Evolutionary conservation across 352 stramenopile genomes (phyloP), one percentile per base, ranked within the genome.

Genomic region (Halophytophthora polymorphica): DNA sequence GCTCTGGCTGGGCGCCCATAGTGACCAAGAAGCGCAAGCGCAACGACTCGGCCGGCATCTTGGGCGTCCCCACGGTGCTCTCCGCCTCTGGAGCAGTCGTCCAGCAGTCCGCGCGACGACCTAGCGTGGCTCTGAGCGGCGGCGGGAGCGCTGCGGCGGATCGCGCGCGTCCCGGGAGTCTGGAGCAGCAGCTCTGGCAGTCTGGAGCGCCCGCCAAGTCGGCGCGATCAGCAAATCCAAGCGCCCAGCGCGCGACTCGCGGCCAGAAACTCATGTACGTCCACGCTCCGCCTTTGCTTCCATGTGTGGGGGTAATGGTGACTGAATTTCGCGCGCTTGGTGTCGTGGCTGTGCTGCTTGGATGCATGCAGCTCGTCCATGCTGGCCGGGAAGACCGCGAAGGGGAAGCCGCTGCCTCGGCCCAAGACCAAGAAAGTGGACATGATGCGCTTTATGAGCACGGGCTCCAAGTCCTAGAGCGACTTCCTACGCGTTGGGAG

Each of bases 391-490:
- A 45, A 69, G 35, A 25, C 56, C 21, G 61, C 46, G 41, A 45
- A 66, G 43, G 51, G 51, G 31, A 65, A 68, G 44, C 44, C 51
- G n/a, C 18, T 64, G 8, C 59, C 53, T 25, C 52, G 53, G 31
- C 11, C 55, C 2, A 86, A 84, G 33, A 48, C 34, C 0, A 89
- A 87, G 56, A 88, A 77, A 43, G 69, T 91, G 46, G 71, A 91
- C 56, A 89, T 91, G 81, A 89, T 91, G 7, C 81, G 83, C 38
- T 91, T 91, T 46, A 89, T 89, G 81, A 86, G 56, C 45, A 63
- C 63, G 6, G 72, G 71, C 3, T 57, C 66, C 22, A 56, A 66
- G 25, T 31, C 25, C 25, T 31, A 31, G 25, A 31, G 4, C 8
- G 25, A 4, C 8, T 31, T 31, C 25, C 25, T 31, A 31, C 25